These are phyloP conservation scores for Ophiocordyceps robertsii DNA, from an alignment of 2,329 filamentous ascomycete genomes.

Conservation along the genomic window DNA sequence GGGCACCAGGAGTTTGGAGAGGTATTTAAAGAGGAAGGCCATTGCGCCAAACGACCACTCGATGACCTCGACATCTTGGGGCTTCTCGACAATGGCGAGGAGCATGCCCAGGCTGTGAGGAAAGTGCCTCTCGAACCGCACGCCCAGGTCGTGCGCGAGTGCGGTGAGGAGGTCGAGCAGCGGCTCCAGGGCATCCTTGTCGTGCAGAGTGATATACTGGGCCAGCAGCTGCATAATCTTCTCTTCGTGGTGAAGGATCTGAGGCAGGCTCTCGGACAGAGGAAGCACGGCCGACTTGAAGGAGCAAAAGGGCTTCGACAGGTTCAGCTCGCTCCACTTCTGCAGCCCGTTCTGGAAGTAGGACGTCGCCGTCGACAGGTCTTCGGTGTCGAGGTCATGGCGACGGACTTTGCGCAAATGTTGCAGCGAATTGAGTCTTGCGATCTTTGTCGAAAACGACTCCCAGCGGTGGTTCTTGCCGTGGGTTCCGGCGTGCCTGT, in stretches of 20 bases:
- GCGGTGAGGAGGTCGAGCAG: conserved; percentile 79
- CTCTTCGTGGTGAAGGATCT: conserved; percentile 82
- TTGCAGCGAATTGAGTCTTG: conserved; percentile 79
- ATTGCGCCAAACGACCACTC: conserved; percentile 95
- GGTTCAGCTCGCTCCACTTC: conserved; percentile 85
- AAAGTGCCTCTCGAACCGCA: conserved; percentile 81
- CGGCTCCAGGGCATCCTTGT: conserved; percentile 72
- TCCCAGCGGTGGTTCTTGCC: conserved; percentile 83
- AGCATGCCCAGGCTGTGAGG: conserved; percentile 61
- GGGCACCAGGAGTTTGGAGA: conserved; percentile 74
- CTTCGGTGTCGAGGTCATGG: conserved; percentile 69
- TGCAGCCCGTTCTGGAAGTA: conserved; percentile 74
- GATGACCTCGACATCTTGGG: conserved; percentile 74
- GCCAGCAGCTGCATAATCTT: conserved; percentile 69
- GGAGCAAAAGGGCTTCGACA: conserved; percentile 64
- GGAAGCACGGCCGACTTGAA: conserved; percentile 66
- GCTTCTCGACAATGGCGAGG: conserved; percentile 61
- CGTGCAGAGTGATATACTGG: conserved; percentile 62
- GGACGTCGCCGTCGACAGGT: conserved; percentile 64
- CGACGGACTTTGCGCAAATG: conserved; percentile 81
- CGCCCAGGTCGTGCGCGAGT: conserved; percentile 86
- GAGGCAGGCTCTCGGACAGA: conserved; percentile 77
- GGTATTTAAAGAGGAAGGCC: conserved; percentile 94
- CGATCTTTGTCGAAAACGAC: conserved; percentile 79
- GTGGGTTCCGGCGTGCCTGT: conserved; percentile 57